phyloP scores from a whole-genome alignment of 345 rosid species.

The Brassica nigra region DNA sequence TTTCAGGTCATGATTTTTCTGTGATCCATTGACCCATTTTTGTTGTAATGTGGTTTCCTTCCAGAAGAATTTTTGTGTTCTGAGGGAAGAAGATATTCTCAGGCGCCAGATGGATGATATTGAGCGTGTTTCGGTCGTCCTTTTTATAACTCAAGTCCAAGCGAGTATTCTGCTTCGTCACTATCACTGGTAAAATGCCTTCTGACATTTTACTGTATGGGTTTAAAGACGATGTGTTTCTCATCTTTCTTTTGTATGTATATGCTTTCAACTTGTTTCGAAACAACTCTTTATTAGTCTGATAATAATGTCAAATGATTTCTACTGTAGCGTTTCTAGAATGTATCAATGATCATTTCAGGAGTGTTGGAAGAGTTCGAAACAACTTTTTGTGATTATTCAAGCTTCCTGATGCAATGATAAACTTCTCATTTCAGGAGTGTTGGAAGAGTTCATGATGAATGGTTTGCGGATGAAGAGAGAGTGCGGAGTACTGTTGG shows the following conservation, averaged over 20 bases:
- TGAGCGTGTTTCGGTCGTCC: constrained; percentile 69
- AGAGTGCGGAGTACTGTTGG: background rate
- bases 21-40: constrained; percentile 10
- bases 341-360: constrained; percentile 8
- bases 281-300: background rate
- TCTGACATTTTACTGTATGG: constrained; percentile 8
- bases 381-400: background rate
- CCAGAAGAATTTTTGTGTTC: constrained; percentile 65
- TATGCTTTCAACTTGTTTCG: background rate
- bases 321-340: background rate
- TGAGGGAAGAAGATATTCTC: constrained; percentile 73
- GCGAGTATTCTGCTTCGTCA: constrained; percentile 74
- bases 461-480: constrained; percentile 21
- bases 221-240: constrained; percentile 3
- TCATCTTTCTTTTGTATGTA: constrained; percentile 10
- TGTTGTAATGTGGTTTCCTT: constrained; percentile 13
- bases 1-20: constrained; percentile 5
- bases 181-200: constrained; percentile 65
- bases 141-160: constrained; percentile 61
- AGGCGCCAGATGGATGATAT: constrained; percentile 71
- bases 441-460: background rate
- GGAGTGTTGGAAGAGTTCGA: too few relatives aligned
- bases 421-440: constrained; percentile 54
- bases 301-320: background rate
- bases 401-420: constrained; percentile 21